Conservation (phyloP, 2,329 filamentous ascomycete species). For the Zelopaecilomyces penicillatus region DNA sequence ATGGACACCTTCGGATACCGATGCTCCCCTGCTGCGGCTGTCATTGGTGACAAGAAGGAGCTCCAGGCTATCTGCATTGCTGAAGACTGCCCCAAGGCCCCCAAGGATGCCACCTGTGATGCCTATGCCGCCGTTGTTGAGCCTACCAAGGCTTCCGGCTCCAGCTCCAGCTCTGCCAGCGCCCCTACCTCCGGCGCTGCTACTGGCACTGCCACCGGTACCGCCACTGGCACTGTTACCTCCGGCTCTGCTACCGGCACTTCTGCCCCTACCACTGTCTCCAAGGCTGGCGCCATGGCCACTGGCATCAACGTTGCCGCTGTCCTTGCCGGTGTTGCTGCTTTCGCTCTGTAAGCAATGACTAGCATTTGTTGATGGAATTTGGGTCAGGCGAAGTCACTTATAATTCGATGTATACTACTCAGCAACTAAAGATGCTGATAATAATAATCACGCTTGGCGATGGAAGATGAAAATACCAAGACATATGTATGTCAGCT, state of each 20-base stretch:
- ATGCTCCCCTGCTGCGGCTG: slow-evolving; percentile 38
- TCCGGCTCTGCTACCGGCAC: background rate
- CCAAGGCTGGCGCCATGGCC: slow-evolving; percentile 17
- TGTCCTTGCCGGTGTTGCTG: slow-evolving; percentile 17
- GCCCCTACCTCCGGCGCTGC: background rate
- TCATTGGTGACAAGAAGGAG: slow-evolving; percentile 37
- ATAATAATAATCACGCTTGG: too few relatives aligned
- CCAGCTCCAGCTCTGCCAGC: slow-evolving; percentile 3
- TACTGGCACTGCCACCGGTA: slow-evolving; percentile 1
- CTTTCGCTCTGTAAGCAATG: slow-evolving; percentile 18
- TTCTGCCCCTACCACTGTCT: slow-evolving; percentile 3
- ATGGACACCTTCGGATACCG: slow-evolving; percentile 41
- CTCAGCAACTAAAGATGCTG: too few relatives aligned
- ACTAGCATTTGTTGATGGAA: too few relatives aligned
- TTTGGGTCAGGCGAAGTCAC: too few relatives aligned
- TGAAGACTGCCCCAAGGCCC: slow-evolving; percentile 36
- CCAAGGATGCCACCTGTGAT: slow-evolving; percentile 34
- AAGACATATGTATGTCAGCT: too few relatives aligned
- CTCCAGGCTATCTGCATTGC: slow-evolving; percentile 50
- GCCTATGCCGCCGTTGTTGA: slow-evolving; percentile 29
- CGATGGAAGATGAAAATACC: too few relatives aligned
- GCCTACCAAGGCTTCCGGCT: slow-evolving; percentile 9
- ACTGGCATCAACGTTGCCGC: slow-evolving; percentile 20
- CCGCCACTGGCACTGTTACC: slow-evolving; percentile 5
- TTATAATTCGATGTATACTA: too few relatives aligned